phyloP scores from a whole-genome alignment of 805 yeast species.

The Barnettozyma botsteinii region DNA sequence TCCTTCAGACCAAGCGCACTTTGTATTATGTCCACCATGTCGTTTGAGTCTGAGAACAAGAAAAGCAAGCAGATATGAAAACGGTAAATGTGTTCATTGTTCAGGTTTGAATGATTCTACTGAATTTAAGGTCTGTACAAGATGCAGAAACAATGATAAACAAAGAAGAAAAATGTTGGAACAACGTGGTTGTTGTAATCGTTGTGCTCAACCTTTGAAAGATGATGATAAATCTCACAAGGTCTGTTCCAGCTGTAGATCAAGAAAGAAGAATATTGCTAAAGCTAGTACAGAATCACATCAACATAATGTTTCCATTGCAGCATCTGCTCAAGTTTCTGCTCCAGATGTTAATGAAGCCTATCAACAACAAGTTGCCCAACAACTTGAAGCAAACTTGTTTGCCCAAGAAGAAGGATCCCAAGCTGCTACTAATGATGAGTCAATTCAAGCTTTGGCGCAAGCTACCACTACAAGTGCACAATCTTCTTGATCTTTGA shows the following conservation, averaged over 20 bases:
- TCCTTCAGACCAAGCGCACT: constrained; percentile 44
- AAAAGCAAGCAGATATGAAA: constrained; percentile 53
- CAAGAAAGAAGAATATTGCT: constrained; percentile 38
- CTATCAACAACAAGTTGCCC: constrained; percentile 13
- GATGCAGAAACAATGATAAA: constrained; percentile 60
- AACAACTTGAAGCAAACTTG: constrained; percentile 21
- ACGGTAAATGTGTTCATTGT: constrained; percentile 66
- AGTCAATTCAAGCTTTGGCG: constrained; percentile 7
- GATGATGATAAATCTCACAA: constrained; percentile 44
- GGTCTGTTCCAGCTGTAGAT: constrained; percentile 51
- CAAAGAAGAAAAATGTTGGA: constrained; percentile 51
- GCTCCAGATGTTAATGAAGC: constrained; percentile 2
- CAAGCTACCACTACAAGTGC: constrained; percentile 6
- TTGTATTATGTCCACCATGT: constrained; percentile 56
- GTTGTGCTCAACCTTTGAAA: constrained; percentile 50
- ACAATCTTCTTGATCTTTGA: neutral
- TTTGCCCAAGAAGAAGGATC: constrained; percentile 17
- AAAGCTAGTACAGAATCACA: constrained; percentile 11
- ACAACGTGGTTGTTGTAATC: constrained; percentile 52
- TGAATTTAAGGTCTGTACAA: constrained; percentile 55
- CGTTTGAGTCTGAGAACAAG: constrained; percentile 47
- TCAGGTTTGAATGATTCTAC: constrained; percentile 48
- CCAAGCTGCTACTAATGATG: neutral
- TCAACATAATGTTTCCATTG: constrained; percentile 3
- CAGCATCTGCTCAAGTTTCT: constrained; percentile 9